Evolutionary conservation across 176 grass and related monocot genomes (phyloP), one percentile per base, ranked within the genome.

Genomic region (Raddia guianensis): DNA sequence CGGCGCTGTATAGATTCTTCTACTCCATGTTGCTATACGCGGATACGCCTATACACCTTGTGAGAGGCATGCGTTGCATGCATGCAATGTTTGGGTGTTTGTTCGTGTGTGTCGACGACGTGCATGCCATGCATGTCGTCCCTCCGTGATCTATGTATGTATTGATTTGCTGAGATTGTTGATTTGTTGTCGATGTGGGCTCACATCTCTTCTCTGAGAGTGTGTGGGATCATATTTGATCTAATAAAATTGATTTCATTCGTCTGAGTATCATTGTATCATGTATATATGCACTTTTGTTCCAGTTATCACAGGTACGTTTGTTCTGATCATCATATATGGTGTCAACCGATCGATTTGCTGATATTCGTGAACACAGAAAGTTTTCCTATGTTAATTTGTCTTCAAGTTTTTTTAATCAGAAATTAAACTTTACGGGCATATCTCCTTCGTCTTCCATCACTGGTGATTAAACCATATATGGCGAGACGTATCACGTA

Each of bases 201-300:
- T 54, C 69, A 62, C 33, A 73, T 19, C 7, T 58, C 68, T 61
- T 21, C 19, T 20, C 10, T 72, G 54, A 19, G 54, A 19, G 55
- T 40, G 21, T 52, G 68, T 52, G 47, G 51, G 46, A 27, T 50
- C 16, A 49, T 63, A 40, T n/a, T 3, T 21, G 19, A n/a, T 63
- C 7, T 49, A 81, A 71, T 71, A 71, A 80, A 71, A 71, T 40
- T 42, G 79, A 81, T 60, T 12, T 15, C 16, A 71, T 70, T 9
- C 12, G 42, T 49, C 5, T 45, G 43, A 57, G 27, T 27, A 27
- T 27, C 27, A 27, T 9, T 69, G 1, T 69, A 69, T 71, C 27
- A 60, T 27, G 16, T 5, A 60, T 27, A 16, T 5, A 7, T 8
- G 27, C 10, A 45, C 16, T 20, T 43, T 21, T 13, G 7, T 54